Evolutionary conservation across 495 filamentous ascomycete genomes (phyloP).

Genomic region (Podospora conica): DNA sequence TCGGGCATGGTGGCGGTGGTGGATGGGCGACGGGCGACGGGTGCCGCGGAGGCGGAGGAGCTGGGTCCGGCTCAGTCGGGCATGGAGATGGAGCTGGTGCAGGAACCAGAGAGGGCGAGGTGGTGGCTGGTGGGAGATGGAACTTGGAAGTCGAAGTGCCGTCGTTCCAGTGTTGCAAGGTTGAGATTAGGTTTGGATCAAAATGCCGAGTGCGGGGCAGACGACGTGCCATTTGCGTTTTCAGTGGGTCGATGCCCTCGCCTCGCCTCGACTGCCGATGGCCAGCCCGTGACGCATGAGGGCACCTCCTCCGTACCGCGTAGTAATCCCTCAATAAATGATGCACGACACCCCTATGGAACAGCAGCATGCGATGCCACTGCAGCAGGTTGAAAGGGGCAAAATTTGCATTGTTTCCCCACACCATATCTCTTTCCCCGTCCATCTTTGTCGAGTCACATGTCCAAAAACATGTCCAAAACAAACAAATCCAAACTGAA

Average conservation of each 20-base stretch:
- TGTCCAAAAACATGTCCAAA: background rate
- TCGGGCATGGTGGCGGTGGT: conserved; percentile 20
- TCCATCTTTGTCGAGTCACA: background rate
- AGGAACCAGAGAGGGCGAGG: too few species aligned
- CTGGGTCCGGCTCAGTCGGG: background rate
- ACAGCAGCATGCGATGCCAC: too few species aligned
- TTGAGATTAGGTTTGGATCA: background rate
- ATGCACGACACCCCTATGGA: background rate
- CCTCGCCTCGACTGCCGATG: background rate
- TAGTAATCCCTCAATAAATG: background rate
- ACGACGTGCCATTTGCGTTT: background rate
- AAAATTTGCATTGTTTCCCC: background rate
- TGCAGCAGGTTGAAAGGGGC: background rate
- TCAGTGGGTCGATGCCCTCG: background rate
- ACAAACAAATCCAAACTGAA: background rate
- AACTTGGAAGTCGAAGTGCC: too few species aligned
- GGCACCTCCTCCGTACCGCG: too few species aligned
- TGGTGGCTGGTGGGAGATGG: too few species aligned
- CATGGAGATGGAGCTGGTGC: background rate
- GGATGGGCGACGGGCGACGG: too few species aligned
- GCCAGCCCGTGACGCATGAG: background rate
- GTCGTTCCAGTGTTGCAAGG: background rate
- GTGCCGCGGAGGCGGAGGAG: background rate
- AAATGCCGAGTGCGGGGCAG: background rate
- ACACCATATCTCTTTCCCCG: background rate